phyloP scores from a whole-genome alignment of 768 basidiomycete genomes.

The Lepiota subincarnata region DNA sequence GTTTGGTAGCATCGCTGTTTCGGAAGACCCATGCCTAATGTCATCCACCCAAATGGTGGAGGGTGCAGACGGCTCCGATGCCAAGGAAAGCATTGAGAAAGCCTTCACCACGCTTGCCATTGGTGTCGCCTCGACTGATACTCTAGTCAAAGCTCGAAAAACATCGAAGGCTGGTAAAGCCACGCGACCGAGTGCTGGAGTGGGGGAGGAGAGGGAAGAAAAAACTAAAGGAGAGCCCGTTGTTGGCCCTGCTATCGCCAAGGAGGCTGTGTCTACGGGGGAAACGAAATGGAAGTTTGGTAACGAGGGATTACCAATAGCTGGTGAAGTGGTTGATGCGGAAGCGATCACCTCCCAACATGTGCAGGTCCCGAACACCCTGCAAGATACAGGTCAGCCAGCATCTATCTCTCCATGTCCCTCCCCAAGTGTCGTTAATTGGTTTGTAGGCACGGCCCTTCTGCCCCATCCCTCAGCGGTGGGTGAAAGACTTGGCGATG shows the following conservation, averaged over 20 bases:
- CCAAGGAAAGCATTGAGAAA: conserved; percentile 20
- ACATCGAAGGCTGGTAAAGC: neutral
- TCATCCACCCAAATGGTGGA: neutral
- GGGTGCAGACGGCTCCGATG: neutral
- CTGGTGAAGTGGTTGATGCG: neutral
- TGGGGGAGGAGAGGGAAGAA: conserved; percentile 2
- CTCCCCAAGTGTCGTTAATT: too few relatives aligned
- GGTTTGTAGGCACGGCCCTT: too few relatives aligned
- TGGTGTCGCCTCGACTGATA: conserved; percentile 30
- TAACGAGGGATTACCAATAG: conserved; percentile 27
- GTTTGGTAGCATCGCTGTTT: conserved; percentile 47
- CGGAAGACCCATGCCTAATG: neutral
- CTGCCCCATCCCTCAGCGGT: neutral
- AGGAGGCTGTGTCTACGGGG: conserved; percentile 1
- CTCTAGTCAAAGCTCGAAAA: neutral
- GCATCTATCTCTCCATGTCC: too few relatives aligned
- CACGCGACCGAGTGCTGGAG: neutral
- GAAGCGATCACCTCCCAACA: neutral
- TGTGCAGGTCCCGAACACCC: neutral
- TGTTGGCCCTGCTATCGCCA: conserved; percentile 8
- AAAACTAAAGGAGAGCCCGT: conserved; percentile 10
- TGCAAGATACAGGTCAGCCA: too few relatives aligned
- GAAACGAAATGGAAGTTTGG: conserved; percentile 55
- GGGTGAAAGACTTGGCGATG: conserved; percentile 20
- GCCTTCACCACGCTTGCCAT: conserved; percentile 38